Base-by-base conservation (phyloP, 75 land plant genomes). In the Cryptomeria japonica region DNA sequence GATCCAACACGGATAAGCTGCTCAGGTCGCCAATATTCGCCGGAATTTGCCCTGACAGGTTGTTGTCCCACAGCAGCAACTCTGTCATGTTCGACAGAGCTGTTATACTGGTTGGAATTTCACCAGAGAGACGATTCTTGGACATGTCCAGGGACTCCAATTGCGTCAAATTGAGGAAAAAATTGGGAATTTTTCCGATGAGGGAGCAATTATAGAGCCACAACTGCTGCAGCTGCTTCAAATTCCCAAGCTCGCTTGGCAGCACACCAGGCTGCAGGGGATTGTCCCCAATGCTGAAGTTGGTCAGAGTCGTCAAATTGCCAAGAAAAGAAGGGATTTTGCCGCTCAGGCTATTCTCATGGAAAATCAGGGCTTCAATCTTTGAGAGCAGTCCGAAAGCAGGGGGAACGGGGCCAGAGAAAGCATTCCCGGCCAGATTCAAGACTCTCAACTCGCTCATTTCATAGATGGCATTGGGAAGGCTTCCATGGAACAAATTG, bases 21-120 rank as follows among this genome's bases (percentile, higher is more conserved):
- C 77, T 19, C 32, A 94, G 89, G 41, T 83, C 77, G 55, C 91
- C 91, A 86, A 93, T 91, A 49, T 88, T 84, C 16, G 42, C 15
- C 19, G 96, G 96, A 83, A 95, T 90, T 37, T 51, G 53, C 31
- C 96, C 96, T 44, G 91, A 61, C 75, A 95, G 47, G 31, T 79
- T 25, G 90, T 93, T 94, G 14, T 90, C 93, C 86, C 89, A 76
- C 44, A 93, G 88, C 37, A 94, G 87, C 47, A 44, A 44, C 25
- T 91, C 73, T n/a, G 90, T 88, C 36, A 93, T 46, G 7, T 87
- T 86, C 80, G 46, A 41, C 19, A 95, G 87, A 0, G 3, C 5
- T 34, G 87, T 5, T 32, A 95, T 36, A 18, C 87, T 44, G 7
- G 47, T 44, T 0, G 47, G 47, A 44, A 44, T 44, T 44, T 44